Conservation (phyloP, 768 basidiomycete genomes). For the Tulasnella sp. region DNA sequence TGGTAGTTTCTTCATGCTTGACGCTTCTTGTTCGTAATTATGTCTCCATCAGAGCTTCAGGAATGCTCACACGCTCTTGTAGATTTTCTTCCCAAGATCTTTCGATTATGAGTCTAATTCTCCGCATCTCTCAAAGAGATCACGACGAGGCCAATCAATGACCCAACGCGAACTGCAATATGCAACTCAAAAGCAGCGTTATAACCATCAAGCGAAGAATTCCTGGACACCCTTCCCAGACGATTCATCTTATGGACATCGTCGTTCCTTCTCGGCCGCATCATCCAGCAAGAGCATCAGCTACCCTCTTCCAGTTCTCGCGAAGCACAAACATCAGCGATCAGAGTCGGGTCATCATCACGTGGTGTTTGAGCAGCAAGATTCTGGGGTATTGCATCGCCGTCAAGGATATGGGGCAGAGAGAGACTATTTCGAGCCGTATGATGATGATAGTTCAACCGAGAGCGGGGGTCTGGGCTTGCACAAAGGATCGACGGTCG, state of each 20-base stretch:
- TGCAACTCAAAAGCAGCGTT: too few species aligned
- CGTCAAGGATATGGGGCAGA: background rate
- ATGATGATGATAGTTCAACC: background rate
- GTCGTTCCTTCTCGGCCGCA: background rate
- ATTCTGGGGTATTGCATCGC: background rate
- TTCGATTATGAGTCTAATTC: conserved; percentile 41
- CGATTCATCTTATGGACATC: too few species aligned
- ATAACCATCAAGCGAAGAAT: too few species aligned
- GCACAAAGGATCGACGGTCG: background rate
- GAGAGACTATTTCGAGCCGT: background rate
- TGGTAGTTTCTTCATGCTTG: conserved; percentile 52
- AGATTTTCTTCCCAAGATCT: conserved; percentile 67
- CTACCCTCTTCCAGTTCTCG: background rate
- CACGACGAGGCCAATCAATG: too few species aligned
- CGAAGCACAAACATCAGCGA: background rate
- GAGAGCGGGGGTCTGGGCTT: background rate
- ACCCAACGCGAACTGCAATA: too few species aligned
- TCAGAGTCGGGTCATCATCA: background rate
- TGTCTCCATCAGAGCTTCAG: background rate
- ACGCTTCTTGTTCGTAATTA: conserved; percentile 41
- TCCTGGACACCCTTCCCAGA: too few species aligned
- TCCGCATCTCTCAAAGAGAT: too few species aligned
- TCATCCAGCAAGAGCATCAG: background rate
- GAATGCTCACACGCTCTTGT: background rate
- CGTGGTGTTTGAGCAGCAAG: background rate